Base-by-base conservation (phyloP, 2,329 filamentous ascomycete genomes). In the Ampelomyces quisqualis region DNA sequence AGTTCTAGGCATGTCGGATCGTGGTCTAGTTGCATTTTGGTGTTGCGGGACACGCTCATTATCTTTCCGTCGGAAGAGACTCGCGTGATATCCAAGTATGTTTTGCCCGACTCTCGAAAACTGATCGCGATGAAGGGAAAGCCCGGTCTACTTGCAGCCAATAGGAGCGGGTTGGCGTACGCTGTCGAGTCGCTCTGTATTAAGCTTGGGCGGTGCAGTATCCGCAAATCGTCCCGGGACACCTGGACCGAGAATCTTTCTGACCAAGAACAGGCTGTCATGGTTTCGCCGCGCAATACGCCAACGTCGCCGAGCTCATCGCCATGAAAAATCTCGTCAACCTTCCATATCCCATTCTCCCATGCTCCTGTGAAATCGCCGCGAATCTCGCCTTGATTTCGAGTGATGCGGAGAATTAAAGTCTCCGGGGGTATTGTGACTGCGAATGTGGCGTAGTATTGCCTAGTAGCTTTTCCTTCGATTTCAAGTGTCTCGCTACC, bases 1-100 rank as follows among this genome's bases (percentile, higher is more conserved):
- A 68, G 47, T 31, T 67, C 58, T 26, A 69, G 37, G 34, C 65
- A 68, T 5, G 65, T 65, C 13, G 64, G 53, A 26, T 70, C 65
- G 18, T 48, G 39, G 14, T 45, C 37, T 14, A 68, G 47, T 9
- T 38, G 20, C 14, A 54, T 36, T 21, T 47, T 49, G 18, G 38
- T 40, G 19, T 47, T 23, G 2, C 30, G 17, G 30, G 38, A 18
- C 13, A 13, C 24, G 7, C 43, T 9, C 11, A 27, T 33, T 11
- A 47, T 37, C 13, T 22, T 43, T 7, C 54, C 57, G 8, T 53
- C 44, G 1, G 48, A 23, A 7, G 35, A 34, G 27, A 61, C 58
- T 26, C 5, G 48, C 14, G 55, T 36, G 10, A 57, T 35, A 18
- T 59, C 49, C 14, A 66, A 29, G n/a, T 64, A 63, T 4, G 51